These are phyloP conservation scores for Botrytis porri DNA, from an alignment of 2,329 filamentous ascomycete species.

Conservation along the genomic window DNA sequence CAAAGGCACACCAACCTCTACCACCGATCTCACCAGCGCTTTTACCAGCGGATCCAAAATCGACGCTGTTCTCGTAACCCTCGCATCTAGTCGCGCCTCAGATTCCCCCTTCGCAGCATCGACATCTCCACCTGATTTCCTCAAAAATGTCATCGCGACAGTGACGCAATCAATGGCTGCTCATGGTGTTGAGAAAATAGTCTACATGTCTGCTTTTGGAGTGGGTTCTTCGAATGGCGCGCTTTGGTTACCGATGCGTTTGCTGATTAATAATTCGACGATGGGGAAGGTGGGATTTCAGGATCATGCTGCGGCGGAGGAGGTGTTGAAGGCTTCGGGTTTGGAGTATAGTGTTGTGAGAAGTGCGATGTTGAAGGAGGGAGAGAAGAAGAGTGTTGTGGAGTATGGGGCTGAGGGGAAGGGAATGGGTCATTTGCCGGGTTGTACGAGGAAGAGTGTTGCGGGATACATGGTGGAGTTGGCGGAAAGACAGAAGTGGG, in stretches of 20 bases:
- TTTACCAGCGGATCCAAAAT: constrained; percentile 26
- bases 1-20: constrained; percentile 33
- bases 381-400: constrained; percentile 21
- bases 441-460: constrained; percentile 35
- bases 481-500: not conserved
- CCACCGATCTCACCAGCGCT: constrained; percentile 9
- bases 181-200: constrained; percentile 41
- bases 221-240: constrained; percentile 46
- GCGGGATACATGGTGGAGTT: constrained; percentile 46
- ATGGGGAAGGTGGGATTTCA: constrained; percentile 43
- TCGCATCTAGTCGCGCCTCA: constrained; percentile 46
- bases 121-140: constrained; percentile 3
- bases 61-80: constrained; percentile 47
- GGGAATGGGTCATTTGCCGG: constrained; percentile 22
- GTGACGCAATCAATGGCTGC: constrained; percentile 39
- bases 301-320: constrained; percentile 44
- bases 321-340: constrained; percentile 7
- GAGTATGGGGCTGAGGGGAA: constrained; percentile 33
- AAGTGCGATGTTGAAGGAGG: constrained; percentile 26
- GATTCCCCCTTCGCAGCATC: constrained; percentile 48
- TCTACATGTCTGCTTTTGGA: constrained; percentile 52
- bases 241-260: constrained; percentile 43
- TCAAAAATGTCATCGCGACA: not conserved
- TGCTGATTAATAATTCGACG: constrained; percentile 47
- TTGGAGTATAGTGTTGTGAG: constrained; percentile 28